Base-by-base conservation (phyloP, 2,329 filamentous ascomycete genomes). In the Myriosclerotinia scirpicola region DNA sequence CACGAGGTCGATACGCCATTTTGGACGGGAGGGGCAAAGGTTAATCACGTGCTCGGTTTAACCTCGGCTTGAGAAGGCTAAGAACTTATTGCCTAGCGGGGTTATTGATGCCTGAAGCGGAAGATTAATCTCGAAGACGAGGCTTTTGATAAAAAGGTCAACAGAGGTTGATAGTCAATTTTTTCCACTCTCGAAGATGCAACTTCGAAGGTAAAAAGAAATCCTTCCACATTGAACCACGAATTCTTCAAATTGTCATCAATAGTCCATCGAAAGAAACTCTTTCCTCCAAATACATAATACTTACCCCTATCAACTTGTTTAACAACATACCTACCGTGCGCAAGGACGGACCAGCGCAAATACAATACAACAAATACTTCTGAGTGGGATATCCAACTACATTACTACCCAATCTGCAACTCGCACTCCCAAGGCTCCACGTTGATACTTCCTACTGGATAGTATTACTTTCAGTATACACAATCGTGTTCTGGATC, bases 71-170 rank as follows among this genome's bases (percentile, higher is more conserved):
- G 9, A 20, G 6, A 20, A 44, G 2, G 38, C 22, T 36, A 36
- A 53, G 30, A n/a, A 30, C 38, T 60, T 30, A 52, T 52, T 65
- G 64, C 64, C 64, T 65, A 50, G 63, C 40, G 54, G 64, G 64
- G 64, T 42, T 44, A 1, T 6, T 22, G 30, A 34, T 65, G 64
- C 64, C 64, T 65, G 42, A 65, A 38, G 55, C 20, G 46, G 44
- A 60, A 65, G 64, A 53, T 65, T 44, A 65, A 65, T 60, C 54
- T 61, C 54, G 46, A 50, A 65, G 64, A 61, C 64, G 64, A 65
- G 64, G 54, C 54, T 65, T 60, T 53, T 60, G 54, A 60, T 60
- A 63, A 63, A 54, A 63, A 63, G 46, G 46, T 63, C 48, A 63
- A 63, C 36, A 42, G 48, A 34, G 5, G 15, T 40, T n/a, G 44